phyloP scores from a whole-genome alignment of 495 filamentous ascomycete genomes.

The Xylaria intraflava region DNA sequence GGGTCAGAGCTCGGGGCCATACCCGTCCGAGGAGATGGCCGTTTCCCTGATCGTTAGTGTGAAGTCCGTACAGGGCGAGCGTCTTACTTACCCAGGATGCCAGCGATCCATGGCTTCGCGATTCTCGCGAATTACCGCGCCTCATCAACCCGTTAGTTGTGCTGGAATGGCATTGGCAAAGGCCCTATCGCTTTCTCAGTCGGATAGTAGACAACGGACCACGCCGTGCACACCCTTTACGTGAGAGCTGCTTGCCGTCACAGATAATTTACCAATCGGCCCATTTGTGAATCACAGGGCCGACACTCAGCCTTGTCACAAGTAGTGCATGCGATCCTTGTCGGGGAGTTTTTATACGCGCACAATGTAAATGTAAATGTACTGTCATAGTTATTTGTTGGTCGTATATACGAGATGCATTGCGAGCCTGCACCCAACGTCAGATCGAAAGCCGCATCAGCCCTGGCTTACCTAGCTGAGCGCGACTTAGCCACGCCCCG shows the following conservation, averaged over 20 bases:
- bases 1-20: background rate
- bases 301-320: slow-evolving; percentile 5
- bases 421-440: slow-evolving; percentile 4
- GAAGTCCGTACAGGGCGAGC: background rate
- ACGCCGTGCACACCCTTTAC: background rate
- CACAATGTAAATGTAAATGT: background rate
- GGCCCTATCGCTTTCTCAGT: no score
- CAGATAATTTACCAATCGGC: background rate
- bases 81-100: no score
- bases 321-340: background rate
- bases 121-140: no score
- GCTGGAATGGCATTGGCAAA: no score
- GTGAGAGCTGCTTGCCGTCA: no score
- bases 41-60: background rate
- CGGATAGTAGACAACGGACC: background rate
- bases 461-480: slow-evolving; percentile 2
- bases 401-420: slow-evolving; percentile 1
- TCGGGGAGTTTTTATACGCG: background rate
- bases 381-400: background rate
- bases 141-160: no score
- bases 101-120: no score
- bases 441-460: slow-evolving; percentile 9
- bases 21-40: background rate
- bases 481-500: background rate
- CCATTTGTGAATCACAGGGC: background rate